These are phyloP conservation scores for Russula sp. DNA, from an alignment of 768 basidiomycete species.

Conservation along the genomic window DNA sequence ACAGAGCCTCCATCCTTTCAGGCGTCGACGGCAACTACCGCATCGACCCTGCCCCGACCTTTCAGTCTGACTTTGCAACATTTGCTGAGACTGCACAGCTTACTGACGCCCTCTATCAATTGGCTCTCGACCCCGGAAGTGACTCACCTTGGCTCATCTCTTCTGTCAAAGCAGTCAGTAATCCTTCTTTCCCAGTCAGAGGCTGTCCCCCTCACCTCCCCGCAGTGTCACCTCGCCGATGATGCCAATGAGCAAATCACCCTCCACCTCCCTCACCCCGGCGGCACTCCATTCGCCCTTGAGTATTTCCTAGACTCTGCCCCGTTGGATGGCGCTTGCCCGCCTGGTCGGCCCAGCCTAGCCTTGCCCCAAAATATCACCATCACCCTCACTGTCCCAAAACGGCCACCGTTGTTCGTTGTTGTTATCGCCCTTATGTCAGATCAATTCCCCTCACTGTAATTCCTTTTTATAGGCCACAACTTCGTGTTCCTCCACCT, in stretches of 20 bases:
- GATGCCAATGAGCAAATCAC: conserved; percentile 48
- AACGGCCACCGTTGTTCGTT: conserved; percentile 51
- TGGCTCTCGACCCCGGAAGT: conserved; percentile 52
- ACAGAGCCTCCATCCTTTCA: conserved; percentile 37
- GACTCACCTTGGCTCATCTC: conserved; percentile 47
- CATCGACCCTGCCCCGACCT: conserved; percentile 36
- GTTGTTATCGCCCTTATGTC: conserved; percentile 23
- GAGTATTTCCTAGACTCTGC: conserved; percentile 67
- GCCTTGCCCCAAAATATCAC: conserved; percentile 42
- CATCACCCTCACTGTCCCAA: conserved; percentile 38
- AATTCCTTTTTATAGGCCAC: conserved; percentile 41
- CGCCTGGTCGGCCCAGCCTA: conserved; percentile 21
- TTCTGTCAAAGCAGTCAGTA: conserved; percentile 51
- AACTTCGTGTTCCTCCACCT: conserved; percentile 59
- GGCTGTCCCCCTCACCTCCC: not conserved
- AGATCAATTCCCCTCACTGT: not conserved
- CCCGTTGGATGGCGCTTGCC: conserved; percentile 65
- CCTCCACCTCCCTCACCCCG: conserved; percentile 42
- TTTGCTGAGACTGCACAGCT: conserved; percentile 35
- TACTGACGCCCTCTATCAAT: conserved; percentile 54
- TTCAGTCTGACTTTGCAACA: conserved; percentile 40
- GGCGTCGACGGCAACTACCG: conserved; percentile 27
- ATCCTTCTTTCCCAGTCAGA: conserved; percentile 22
- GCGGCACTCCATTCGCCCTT: conserved; percentile 49
- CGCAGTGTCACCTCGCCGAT: conserved; percentile 60